These are phyloP conservation scores for Colletotrichum siamense DNA, from an alignment of 2,329 filamentous ascomycete genomes.

Conservation along the genomic window DNA sequence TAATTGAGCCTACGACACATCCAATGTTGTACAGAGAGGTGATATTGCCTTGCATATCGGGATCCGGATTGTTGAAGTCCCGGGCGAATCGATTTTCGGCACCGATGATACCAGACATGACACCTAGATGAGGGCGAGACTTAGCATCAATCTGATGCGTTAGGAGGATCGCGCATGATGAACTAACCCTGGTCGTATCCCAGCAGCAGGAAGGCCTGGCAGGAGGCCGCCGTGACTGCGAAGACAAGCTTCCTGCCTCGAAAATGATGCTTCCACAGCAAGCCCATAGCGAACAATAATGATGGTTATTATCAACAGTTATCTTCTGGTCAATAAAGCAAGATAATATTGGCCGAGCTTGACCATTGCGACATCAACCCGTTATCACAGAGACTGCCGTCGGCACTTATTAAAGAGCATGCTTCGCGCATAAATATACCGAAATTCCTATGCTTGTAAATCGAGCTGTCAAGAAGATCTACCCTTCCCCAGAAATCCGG, in stretches of 20 bases:
- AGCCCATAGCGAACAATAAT: background rate
- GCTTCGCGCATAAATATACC: background rate
- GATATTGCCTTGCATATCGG: slow-evolving; percentile 41
- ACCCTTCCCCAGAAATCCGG: background rate
- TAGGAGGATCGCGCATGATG: background rate
- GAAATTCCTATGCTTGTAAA: background rate
- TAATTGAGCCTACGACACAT: slow-evolving; percentile 3
- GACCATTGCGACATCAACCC: background rate
- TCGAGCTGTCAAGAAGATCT: background rate
- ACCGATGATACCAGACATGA: slow-evolving; percentile 37
- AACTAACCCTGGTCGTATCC: background rate
- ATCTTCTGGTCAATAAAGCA: background rate
- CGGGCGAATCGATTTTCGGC: slow-evolving; percentile 44
- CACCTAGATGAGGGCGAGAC: background rate
- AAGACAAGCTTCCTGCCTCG: background rate
- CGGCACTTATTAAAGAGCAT: background rate
- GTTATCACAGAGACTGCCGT: background rate
- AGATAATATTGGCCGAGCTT: background rate
- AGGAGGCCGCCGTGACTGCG: background rate
- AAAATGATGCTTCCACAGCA: background rate
- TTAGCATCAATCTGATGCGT: background rate
- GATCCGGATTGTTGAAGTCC: slow-evolving; percentile 40
- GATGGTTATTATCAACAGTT: background rate
- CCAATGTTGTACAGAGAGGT: slow-evolving; percentile 37
- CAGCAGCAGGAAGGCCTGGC: background rate